Evolutionary conservation across 2,329 filamentous ascomycete species (phyloP).

Genomic region (Colletotrichum gloeosporioides): DNA sequence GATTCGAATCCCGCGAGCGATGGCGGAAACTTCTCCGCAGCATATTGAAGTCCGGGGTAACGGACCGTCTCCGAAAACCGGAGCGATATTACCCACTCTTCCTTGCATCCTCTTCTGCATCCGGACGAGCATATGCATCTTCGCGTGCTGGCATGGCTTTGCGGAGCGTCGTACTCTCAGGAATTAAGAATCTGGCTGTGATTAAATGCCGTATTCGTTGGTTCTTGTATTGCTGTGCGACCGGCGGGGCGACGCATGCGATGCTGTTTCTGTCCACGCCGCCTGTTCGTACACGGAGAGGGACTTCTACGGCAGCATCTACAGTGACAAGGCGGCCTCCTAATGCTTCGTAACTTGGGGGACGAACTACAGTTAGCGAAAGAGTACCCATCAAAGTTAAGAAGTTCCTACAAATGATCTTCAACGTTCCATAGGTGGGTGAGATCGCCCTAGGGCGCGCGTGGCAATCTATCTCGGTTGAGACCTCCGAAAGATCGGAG

Average conservation of each 20-base stretch:
- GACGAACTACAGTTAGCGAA: not conserved
- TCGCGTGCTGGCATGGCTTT: not conserved
- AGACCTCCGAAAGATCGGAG: not conserved
- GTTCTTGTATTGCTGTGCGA: not conserved
- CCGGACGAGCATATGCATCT: not conserved
- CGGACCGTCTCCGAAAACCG: not conserved
- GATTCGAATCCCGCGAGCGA: not conserved
- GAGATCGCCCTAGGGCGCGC: not conserved
- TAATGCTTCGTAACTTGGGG: not conserved
- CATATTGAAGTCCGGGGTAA: not conserved
- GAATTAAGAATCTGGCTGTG: not conserved
- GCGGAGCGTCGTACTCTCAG: not conserved
- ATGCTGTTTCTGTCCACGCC: not conserved
- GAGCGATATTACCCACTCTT: not conserved
- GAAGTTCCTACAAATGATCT: not conserved
- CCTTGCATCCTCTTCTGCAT: not conserved
- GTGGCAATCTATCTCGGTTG: not conserved
- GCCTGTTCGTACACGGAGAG: not conserved
- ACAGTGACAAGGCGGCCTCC: not conserved
- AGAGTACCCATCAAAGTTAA: not conserved
- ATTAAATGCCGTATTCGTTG: not conserved
- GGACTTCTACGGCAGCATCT: not conserved
- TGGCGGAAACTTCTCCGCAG: slow-evolving; percentile 6
- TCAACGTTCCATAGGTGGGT: not conserved
- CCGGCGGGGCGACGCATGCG: not conserved